Conservation (phyloP, 2,329 filamentous ascomycete genomes). For the Phialophora chinensis region DNA sequence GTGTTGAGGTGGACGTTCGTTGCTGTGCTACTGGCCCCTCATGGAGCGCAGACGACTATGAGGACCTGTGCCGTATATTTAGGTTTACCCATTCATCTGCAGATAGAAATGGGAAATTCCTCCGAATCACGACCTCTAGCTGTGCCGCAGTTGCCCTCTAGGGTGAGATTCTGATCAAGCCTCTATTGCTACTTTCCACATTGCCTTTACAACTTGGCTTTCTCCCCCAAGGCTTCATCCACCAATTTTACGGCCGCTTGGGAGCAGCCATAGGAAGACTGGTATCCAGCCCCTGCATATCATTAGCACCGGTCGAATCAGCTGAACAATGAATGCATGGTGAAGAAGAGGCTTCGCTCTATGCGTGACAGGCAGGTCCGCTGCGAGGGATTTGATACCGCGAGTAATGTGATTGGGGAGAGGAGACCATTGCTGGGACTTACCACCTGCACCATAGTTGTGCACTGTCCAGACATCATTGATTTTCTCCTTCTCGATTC, state of each 20-base stretch:
- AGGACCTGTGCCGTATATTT: background rate
- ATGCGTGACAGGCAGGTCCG: background rate
- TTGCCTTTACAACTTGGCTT: constrained; percentile 27
- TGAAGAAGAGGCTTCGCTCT: background rate
- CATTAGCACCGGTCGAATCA: constrained; percentile 39
- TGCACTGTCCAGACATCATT: constrained; percentile 73
- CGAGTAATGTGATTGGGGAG: constrained; percentile 25
- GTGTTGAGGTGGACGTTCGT: constrained; percentile 5
- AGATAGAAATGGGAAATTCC: background rate
- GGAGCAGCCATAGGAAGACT: constrained; percentile 71
- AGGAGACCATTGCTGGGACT: constrained; percentile 50
- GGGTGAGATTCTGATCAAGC: background rate
- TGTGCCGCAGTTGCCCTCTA: background rate
- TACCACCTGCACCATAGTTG: constrained; percentile 62
- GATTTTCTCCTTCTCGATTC: constrained; percentile 75
- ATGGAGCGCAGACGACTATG: background rate
- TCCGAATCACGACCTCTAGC: background rate
- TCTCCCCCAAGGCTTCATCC: constrained; percentile 53
- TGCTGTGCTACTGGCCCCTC: background rate
- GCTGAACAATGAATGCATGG: background rate
- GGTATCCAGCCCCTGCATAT: constrained; percentile 66
- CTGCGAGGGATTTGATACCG: background rate
- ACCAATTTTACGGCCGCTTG: constrained; percentile 70
- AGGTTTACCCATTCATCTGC: constrained; percentile 1
- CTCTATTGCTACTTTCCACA: background rate